Evolutionary conservation across 2,329 filamentous ascomycete species (phyloP), one percentile per base, ranked within the genome.

Genomic region (Verticillium zaregamsianum): DNA sequence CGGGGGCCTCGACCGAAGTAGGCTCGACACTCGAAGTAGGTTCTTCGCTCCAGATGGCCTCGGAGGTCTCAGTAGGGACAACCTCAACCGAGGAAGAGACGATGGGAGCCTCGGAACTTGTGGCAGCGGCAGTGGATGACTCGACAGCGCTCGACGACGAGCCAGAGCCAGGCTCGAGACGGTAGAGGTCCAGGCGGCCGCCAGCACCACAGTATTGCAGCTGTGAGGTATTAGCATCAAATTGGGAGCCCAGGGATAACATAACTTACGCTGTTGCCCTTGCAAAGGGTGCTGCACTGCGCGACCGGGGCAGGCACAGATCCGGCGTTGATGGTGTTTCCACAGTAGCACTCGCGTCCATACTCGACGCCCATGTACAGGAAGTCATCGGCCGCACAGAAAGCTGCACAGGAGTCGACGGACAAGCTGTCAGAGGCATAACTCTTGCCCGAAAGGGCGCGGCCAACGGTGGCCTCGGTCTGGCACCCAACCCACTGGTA

Each of bases 331-430:
- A 63, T 61, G 11, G 62, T 33, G 40, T 68, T 66, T n/a, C 68
- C 68, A 45, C 67, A 70, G 59, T 63, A 68, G 63, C 70, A 72
- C 59, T 72, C 70, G n/a, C 68, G 62, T 5, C 60, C 66, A 37
- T 71, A 72, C 57, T 72, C 70, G 5, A 72, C 35, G 52, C 69
- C 70, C 60, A 69, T 68, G 49, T 64, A 66, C 12, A 61, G 58
- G 60, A 59, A 66, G 45, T 64, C 65, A n/a, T 58, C 65, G 2
- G 63, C 39, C 5, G 52, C 65, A 28, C 68, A 71, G 61, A 70
- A 70, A 3, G 65, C 63, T 2, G 69, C 64, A 54, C 70, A 72
- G 2, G 61, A 28, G 11, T 68, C 65, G 12, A 70, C 64, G 6
- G 68, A 66, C 69, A 72, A 70, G 9, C 63, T 61, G 17, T 71